A percentile compares a stretch with the other conserved stretches of the same genome.
phyloP scores from a whole-genome alignment of 495 filamentous ascomycete genomes.

The Podospora pseudoanserina region DNA sequence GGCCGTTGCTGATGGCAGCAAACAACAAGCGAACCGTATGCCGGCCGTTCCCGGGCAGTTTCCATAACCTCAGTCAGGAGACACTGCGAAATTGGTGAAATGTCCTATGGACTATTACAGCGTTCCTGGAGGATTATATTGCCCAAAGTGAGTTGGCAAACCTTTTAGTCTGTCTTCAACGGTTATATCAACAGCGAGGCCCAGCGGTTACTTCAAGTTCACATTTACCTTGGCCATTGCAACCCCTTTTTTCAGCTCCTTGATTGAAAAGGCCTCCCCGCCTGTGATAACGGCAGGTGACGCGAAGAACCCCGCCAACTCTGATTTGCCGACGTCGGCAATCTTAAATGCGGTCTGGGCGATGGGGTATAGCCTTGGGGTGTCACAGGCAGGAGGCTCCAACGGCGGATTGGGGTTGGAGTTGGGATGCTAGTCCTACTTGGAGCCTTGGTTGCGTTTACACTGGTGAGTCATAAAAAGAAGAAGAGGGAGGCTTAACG shows the following conservation, averaged over 20 bases:
- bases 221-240: slow-evolving; percentile 21
- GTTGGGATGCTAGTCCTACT: slow-evolving; percentile 13
- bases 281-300: slow-evolving; percentile 24
- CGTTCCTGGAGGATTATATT: slow-evolving; percentile 26
- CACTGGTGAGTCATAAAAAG: slow-evolving; percentile 15
- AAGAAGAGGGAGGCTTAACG: neutral
- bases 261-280: slow-evolving; percentile 14
- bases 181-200: neutral
- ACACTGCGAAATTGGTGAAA: slow-evolving; percentile 3
- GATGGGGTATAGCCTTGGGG: slow-evolving; percentile 24
- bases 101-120: slow-evolving; percentile 31
- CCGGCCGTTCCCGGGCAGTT: slow-evolving; percentile 21
- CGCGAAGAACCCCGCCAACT: slow-evolving; percentile 19
- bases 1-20: neutral
- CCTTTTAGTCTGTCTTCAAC: neutral
- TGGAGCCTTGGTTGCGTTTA: neutral
- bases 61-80: slow-evolving; percentile 17
- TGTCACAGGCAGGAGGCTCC: neutral
- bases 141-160: slow-evolving; percentile 21
- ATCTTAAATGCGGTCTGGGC: slow-evolving; percentile 28
- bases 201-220: slow-evolving; percentile 30
- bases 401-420: slow-evolving; percentile 18
- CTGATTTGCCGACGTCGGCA: slow-evolving; percentile 23
- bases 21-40: slow-evolving; percentile 6
- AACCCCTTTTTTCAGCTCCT: slow-evolving; percentile 29